These are phyloP conservation scores for Avena eriantha DNA, from an alignment of 176 grass and related monocot species.

Conservation along the genomic window DNA sequence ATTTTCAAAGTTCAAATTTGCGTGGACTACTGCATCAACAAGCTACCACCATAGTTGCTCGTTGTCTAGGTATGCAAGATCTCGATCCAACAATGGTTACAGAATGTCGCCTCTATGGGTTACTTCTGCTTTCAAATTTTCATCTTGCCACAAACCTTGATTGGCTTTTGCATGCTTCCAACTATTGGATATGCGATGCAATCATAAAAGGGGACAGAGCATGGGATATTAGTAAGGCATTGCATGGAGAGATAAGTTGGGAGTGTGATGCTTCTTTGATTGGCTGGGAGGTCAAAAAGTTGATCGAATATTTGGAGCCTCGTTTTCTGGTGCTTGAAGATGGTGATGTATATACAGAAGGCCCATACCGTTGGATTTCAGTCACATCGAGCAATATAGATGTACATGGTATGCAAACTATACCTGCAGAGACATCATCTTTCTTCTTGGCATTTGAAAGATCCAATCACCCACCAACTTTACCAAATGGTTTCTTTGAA, in stretches of 20 bases:
- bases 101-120: not conserved
- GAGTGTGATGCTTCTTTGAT: not conserved
- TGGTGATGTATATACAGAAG: rapidly evolving
- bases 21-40: not conserved
- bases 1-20: not conserved
- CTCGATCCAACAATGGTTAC: rapidly evolving
- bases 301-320: not conserved
- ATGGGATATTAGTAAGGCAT: not conserved
- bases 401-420: not conserved
- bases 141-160: rapidly evolving
- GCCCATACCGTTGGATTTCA: not conserved
- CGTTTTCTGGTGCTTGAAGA: not conserved
- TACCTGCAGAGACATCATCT: not conserved
- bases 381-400: not conserved
- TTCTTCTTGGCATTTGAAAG: not conserved
- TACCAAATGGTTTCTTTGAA: not conserved
- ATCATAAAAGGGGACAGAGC: not conserved
- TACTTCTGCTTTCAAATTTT: not conserved
- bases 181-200: not conserved
- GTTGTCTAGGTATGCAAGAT: no score
- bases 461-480: rapidly evolving
- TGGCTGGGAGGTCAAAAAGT: rapidly evolving
- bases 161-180: not conserved
- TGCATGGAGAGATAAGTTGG: not conserved
- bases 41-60: not conserved